phyloP scores from a whole-genome alignment of 2,329 filamentous ascomycete species.

The Aspergillus fischeri region DNA sequence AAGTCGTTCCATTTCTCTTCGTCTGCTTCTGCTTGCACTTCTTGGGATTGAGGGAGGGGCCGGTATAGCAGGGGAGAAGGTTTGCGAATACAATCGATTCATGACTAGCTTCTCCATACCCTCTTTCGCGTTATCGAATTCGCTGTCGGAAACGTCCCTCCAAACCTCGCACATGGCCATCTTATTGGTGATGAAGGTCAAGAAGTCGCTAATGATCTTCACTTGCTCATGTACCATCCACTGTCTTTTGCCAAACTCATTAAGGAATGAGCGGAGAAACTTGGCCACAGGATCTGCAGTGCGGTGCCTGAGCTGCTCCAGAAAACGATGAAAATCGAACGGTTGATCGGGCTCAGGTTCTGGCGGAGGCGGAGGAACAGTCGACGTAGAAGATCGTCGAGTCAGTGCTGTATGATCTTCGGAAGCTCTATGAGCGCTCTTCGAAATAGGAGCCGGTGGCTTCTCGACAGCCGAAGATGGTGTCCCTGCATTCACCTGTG shows the following conservation, averaged over 20 bases:
- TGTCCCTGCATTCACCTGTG: constrained; percentile 15
- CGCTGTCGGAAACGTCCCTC: constrained; percentile 89
- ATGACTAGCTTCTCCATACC: constrained; percentile 99
- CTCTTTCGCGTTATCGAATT: constrained; percentile 97
- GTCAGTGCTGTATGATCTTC: constrained; percentile 24
- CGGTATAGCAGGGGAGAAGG: constrained; percentile 90
- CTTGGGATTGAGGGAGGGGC: constrained; percentile 65
- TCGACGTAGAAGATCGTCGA: constrained; percentile 34
- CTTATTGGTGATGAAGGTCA: constrained; percentile 95
- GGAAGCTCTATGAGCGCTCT: constrained; percentile 20
- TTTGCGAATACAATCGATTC: constrained; percentile 93
- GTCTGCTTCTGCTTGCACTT: constrained; percentile 59
- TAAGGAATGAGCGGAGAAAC: constrained; percentile 89
- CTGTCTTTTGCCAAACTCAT: constrained; percentile 93
- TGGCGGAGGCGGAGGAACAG: constrained; percentile 57
- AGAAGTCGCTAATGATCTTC: constrained; percentile 95
- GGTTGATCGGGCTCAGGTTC: constrained; percentile 80
- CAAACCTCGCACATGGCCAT: constrained; percentile 97
- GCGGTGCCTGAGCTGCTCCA: constrained; percentile 91
- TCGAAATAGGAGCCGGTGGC: constrained; percentile 23
- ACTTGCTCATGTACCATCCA: constrained; percentile 99
- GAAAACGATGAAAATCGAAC: constrained; percentile 95
- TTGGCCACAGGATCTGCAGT: constrained; percentile 97
- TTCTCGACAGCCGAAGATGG: constrained; percentile 14
- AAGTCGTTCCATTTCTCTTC: constrained; percentile 63